Base-by-base conservation (phyloP, 768 basidiomycete species). In the Lentinula sp. region DNA sequence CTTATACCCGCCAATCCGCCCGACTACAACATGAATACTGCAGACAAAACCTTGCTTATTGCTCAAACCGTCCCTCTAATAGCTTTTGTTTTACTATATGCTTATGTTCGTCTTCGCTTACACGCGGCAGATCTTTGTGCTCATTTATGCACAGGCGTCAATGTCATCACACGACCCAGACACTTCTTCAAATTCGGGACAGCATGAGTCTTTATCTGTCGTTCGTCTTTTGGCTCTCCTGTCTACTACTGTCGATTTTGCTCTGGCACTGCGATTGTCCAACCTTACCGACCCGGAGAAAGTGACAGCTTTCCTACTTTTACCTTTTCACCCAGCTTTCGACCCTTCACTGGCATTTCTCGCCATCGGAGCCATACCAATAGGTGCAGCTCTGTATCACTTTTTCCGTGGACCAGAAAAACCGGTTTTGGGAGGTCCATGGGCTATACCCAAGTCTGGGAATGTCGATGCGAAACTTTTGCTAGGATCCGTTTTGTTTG, bases 301-400 rank as follows among this genome's bases (percentile, higher is more conserved):
- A 51, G 81, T 87, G 41, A 65, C 84, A 32, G 74, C 76, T 1
- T 87, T 86, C 70, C 74, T 85, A 18, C 65, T 80, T 35, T 74
- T 84, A 23, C 83, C 83, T 6, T 71, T 77, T 50, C 76, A 78
- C 61, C 62, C 64, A 13, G 76, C 78, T 23, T 87, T 85, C 68
- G 84, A 87, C 62, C 79, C 82, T 3, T 83, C 85, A 0, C 76
- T 87, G 46, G 75, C 72, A 20, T 83, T 79, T 65, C 74, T 86
- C 41, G 83, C 85, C 8, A 67, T 73, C 3, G 81, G 83, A 37
- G 83, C 81, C 1, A 64, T 85, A n/a, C 80, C 83, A 2, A 66
- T 79, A 5, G 71, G 76, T 6, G 70, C 76, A n/a, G 7, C 74
- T 9, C 72, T 84, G 9, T 85, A 84, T 65, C 76, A 69, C 18